phyloP scores from a whole-genome alignment of 1,284 basidiomycete genomes.

The Pseudozyma tsukubaensis region DNA sequence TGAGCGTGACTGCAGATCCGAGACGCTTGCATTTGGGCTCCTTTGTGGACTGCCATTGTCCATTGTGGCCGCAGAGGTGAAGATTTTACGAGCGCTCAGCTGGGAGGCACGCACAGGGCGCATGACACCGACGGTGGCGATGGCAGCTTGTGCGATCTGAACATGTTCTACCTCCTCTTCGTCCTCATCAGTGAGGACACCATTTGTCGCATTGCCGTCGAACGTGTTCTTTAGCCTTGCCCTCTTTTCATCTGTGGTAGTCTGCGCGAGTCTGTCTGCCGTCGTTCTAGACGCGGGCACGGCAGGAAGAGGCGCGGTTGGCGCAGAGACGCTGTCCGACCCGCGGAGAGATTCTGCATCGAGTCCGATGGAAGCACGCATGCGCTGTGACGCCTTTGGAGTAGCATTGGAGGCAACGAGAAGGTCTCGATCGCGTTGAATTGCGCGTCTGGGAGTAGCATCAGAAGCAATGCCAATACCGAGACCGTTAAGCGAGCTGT shows the following conservation, averaged over 20 bases:
- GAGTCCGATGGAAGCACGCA: conserved; percentile 25
- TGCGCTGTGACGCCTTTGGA: conserved; percentile 34
- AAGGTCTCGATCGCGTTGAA: conserved; percentile 18
- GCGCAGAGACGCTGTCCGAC: neutral
- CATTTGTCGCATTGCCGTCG: conserved; percentile 7
- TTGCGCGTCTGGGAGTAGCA: conserved; percentile 21
- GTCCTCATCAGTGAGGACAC: conserved; percentile 19
- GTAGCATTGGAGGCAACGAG: conserved; percentile 22
- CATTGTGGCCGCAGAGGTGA: conserved; percentile 18
- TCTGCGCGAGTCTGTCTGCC: neutral
- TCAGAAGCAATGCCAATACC: conserved; percentile 32
- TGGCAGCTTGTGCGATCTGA: conserved; percentile 41
- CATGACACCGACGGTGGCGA: conserved; percentile 34
- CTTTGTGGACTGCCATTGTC: conserved; percentile 22
- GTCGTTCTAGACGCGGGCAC: neutral
- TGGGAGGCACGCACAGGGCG: conserved; percentile 34
- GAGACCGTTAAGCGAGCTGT: conserved; percentile 32
- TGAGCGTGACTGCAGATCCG: conserved; percentile 17
- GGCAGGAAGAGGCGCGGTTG: neutral
- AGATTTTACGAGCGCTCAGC: conserved; percentile 27
- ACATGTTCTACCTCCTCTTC: conserved; percentile 39
- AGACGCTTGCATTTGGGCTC: conserved; percentile 27
- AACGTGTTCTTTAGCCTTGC: conserved; percentile 29
- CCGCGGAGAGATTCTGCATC: conserved; percentile 6
- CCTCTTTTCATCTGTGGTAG: conserved; percentile 20